Evolutionary conservation across 2,329 filamentous ascomycete genomes (phyloP).

Genomic region (Corniculantispora saksenae): DNA sequence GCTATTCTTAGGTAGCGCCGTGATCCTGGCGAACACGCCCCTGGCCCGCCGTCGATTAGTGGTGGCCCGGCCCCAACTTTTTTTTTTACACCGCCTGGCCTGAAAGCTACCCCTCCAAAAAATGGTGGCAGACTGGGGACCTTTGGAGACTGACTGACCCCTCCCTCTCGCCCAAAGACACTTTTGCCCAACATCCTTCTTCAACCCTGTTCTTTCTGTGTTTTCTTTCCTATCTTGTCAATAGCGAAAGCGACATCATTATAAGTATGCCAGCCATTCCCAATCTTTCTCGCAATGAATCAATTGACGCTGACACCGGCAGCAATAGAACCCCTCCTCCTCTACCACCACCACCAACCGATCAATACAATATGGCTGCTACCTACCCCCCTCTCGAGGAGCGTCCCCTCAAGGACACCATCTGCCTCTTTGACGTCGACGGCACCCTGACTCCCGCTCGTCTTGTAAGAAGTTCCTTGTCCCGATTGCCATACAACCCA

Average conservation of each 20-base stretch:
- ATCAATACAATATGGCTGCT: constrained; percentile 40
- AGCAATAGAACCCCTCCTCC: neutral
- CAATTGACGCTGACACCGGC: neutral
- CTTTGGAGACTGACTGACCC: neutral
- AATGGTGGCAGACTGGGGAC: neutral
- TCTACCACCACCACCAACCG: neutral
- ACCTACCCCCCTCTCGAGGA: constrained; percentile 74
- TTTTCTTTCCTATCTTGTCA: neutral
- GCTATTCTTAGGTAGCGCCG: neutral
- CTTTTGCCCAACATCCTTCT: neutral
- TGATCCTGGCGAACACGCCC: neutral
- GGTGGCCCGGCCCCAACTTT: neutral
- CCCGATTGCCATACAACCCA: too few species aligned
- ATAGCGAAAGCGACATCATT: neutral
- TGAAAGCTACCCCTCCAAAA: constrained; percentile 15
- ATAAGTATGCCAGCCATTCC: neutral
- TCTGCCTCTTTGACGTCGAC: constrained; percentile 96
- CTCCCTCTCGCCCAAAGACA: neutral
- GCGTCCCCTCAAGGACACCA: constrained; percentile 87
- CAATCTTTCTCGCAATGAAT: neutral
- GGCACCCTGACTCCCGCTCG: constrained; percentile 85
- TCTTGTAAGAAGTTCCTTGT: constrained; percentile 54
- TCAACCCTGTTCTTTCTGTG: neutral
- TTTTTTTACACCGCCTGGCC: constrained; percentile 1
- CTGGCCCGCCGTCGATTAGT: constrained; percentile 1